Conservation (phyloP, 1,284 basidiomycete species). For the Ustilago trichophora region DNA sequence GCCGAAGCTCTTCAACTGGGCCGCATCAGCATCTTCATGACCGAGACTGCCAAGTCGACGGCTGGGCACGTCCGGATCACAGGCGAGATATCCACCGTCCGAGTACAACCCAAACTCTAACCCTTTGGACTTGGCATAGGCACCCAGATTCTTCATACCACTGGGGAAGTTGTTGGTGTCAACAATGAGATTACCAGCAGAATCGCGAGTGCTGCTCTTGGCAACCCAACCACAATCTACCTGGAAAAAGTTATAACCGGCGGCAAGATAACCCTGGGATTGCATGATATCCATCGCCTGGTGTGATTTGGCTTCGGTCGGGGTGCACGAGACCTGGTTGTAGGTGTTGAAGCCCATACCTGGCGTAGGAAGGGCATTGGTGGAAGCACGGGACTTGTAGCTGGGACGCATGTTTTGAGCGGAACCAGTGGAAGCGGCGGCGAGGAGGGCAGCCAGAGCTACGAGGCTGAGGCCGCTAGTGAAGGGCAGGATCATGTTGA, state of each 20-base stretch:
- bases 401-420: slow-evolving; percentile 1
- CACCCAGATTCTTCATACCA: slow-evolving; percentile 69
- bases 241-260: slow-evolving; percentile 48
- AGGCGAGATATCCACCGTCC: slow-evolving; percentile 68
- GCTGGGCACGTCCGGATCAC: slow-evolving; percentile 46
- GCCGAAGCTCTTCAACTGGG: slow-evolving; percentile 69
- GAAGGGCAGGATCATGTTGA: slow-evolving; percentile 5
- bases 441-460: slow-evolving; percentile 9
- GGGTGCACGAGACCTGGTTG: slow-evolving; percentile 63
- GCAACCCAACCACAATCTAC: slow-evolving; percentile 68
- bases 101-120: slow-evolving; percentile 71
- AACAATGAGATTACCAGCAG: slow-evolving; percentile 67
- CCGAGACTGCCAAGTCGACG: slow-evolving; percentile 69
- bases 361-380: slow-evolving; percentile 20
- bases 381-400: neutral
- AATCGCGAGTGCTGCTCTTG: slow-evolving; percentile 63
- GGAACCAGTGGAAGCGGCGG: neutral
- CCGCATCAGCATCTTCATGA: slow-evolving; percentile 71
- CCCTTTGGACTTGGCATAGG: slow-evolving; percentile 68
- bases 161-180: slow-evolving; percentile 69
- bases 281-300: slow-evolving; percentile 63
- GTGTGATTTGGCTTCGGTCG: slow-evolving; percentile 57
- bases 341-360: slow-evolving; percentile 62
- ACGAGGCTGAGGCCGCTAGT: neutral
- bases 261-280: slow-evolving; percentile 59